Percentiles rank a stretch among this genome's conserved stretches.
These are phyloP conservation scores for Pisolithus microcarpus DNA, from an alignment of 768 basidiomycete species.

Conservation along the genomic window DNA sequence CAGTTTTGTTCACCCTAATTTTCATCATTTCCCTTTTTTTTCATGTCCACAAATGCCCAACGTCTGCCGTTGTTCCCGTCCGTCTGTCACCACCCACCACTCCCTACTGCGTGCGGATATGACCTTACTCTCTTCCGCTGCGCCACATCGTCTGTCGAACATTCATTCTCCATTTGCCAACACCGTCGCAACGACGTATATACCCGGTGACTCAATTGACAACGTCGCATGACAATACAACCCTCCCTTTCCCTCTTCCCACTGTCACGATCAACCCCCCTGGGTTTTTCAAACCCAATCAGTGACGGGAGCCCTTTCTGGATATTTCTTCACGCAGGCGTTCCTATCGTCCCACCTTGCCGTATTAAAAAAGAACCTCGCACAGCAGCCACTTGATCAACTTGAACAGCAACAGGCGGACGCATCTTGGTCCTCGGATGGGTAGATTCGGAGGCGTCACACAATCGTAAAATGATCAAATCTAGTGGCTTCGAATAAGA, in stretches of 20 bases:
- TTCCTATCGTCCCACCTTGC: constrained; percentile 36
- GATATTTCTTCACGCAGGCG: constrained; percentile 69
- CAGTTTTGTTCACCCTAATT: constrained; percentile 4
- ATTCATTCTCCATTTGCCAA: background rate
- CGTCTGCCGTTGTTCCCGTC: too few relatives aligned
- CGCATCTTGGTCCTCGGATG: constrained; percentile 1
- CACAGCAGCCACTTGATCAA: constrained; percentile 8
- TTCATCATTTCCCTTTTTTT: constrained; percentile 10
- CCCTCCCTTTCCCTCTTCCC: background rate
- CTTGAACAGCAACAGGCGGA: constrained; percentile 13
- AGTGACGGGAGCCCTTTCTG: constrained; percentile 60
- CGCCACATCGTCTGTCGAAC: background rate
- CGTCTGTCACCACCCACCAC: too few relatives aligned
- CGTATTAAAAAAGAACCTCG: constrained; percentile 18
- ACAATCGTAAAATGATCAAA: background rate
- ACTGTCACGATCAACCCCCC: constrained; percentile 7
- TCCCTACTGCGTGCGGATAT: too few relatives aligned
- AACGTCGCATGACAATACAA: background rate
- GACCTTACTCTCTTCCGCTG: too few relatives aligned
- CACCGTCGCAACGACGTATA: background rate
- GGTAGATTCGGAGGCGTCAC: background rate
- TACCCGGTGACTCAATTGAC: background rate
- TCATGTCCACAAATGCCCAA: constrained; percentile 5
- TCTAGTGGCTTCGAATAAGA: background rate
- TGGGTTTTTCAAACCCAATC: background rate